Conservation (phyloP, 2,329 filamentous ascomycete genomes). For the Dactylonectria estremocensis region DNA sequence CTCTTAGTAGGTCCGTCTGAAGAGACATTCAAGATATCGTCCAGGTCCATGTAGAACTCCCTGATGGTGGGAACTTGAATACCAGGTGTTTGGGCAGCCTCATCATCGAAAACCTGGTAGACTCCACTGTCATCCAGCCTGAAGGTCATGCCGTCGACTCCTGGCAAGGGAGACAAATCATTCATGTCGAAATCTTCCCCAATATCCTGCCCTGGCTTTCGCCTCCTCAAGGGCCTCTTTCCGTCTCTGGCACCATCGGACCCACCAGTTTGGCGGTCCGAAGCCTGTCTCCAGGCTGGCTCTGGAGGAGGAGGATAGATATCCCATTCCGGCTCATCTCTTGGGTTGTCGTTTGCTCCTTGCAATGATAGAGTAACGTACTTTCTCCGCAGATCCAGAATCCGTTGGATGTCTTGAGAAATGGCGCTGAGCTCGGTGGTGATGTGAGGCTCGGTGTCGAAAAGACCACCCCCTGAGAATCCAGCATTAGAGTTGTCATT, state of each 20-base stretch:
- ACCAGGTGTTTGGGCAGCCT: conserved; percentile 76
- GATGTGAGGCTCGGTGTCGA: conserved; percentile 82
- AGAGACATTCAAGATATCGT: conserved; percentile 88
- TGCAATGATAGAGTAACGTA: conserved; percentile 92
- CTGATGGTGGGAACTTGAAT: conserved; percentile 91
- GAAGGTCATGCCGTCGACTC: conserved; percentile 79
- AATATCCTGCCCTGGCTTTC: conserved; percentile 91
- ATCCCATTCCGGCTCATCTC: conserved; percentile 85
- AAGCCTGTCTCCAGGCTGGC: conserved; percentile 79
- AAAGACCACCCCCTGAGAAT: conserved; percentile 65
- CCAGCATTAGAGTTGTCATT: conserved; percentile 41
- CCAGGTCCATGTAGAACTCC: conserved; percentile 96
- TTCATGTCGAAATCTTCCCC: conserved; percentile 92
- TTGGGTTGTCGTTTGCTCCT: conserved; percentile 86
- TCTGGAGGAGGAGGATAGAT: conserved; percentile 95
- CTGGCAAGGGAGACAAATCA: conserved; percentile 82
- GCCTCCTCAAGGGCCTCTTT: conserved; percentile 69
- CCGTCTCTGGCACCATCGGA: conserved; percentile 40
- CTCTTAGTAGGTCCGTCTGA: conserved; percentile 97
- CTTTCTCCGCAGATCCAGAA: conserved; percentile 89
- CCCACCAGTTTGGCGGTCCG: conserved; percentile 27
- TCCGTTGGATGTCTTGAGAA: conserved; percentile 89
- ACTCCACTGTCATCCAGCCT: conserved; percentile 87
- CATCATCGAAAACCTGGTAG: conserved; percentile 90
- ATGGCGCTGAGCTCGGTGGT: conserved; percentile 88